phyloP scores from a whole-genome alignment of 2,329 filamentous ascomycete genomes.

The Metarhizium brunneum region DNA sequence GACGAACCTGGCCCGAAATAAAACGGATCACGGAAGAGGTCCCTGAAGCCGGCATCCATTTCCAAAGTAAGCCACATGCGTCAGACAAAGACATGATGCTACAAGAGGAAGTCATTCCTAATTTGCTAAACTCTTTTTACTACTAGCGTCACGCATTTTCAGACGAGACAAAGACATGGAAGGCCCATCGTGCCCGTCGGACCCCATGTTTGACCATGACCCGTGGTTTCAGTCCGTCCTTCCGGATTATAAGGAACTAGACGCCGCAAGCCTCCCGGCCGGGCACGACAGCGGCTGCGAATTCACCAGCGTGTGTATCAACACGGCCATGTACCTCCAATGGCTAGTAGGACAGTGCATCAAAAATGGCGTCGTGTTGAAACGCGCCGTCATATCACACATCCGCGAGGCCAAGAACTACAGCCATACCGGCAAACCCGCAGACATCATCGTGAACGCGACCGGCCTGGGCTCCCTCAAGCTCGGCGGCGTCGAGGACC shows the following conservation, averaged over 20 bases:
- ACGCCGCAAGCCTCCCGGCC: conserved; percentile 46
- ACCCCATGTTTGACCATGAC: conserved; percentile 53
- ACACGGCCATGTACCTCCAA: conserved; percentile 77
- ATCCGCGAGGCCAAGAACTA: conserved; percentile 54
- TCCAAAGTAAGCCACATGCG: conserved; percentile 45
- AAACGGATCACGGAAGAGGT: conserved; percentile 47
- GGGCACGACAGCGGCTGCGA: conserved; percentile 63
- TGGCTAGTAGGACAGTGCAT: conserved; percentile 78
- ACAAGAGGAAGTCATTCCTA: neutral
- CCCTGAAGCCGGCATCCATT: conserved; percentile 73
- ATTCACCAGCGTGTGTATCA: conserved; percentile 86
- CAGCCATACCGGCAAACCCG: conserved; percentile 43
- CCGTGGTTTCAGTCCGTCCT: conserved; percentile 69
- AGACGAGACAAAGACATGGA: conserved; percentile 54
- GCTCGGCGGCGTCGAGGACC: conserved; percentile 75
- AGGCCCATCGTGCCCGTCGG: conserved; percentile 29
- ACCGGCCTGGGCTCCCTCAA: conserved; percentile 68
- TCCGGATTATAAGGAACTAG: conserved; percentile 59
- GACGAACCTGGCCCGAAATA: conserved; percentile 54
- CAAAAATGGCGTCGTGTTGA: conserved; percentile 59
- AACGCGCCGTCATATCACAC: conserved; percentile 56
- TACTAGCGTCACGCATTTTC: conserved; percentile 37
- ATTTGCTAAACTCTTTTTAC: neutral
- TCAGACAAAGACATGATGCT: neutral
- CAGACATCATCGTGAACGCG: conserved; percentile 72